phyloP scores from a whole-genome alignment of 495 filamentous ascomycete genomes.

The Penicillium arizonense region DNA sequence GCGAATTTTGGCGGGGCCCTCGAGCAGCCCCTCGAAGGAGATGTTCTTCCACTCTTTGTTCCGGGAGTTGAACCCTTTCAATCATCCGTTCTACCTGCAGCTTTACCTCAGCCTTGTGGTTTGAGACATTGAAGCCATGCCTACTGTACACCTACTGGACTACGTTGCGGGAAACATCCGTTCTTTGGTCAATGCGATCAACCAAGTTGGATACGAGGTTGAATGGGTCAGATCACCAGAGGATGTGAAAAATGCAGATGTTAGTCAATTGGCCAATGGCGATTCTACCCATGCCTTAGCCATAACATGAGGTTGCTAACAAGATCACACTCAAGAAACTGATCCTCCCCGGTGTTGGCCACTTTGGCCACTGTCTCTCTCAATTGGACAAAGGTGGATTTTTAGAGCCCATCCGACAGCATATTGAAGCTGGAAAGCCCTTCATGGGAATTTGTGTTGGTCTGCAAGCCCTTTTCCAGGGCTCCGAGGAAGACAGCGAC shows the following conservation, averaged over 20 bases:
- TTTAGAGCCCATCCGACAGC: conserved; percentile 70
- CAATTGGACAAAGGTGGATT: conserved; percentile 79
- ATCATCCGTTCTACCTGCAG: background rate
- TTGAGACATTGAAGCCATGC: conserved; percentile 53
- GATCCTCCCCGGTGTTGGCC: conserved; percentile 93
- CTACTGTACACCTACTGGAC: conserved; percentile 89
- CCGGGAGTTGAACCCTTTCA: background rate
- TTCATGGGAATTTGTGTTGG: conserved; percentile 99
- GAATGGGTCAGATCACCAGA: conserved; percentile 87
- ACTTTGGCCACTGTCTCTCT: conserved; percentile 92
- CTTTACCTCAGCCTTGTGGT: background rate
- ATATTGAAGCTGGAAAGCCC: conserved; percentile 84
- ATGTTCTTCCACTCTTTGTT: conserved; percentile 1
- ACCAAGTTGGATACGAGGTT: conserved; percentile 87
- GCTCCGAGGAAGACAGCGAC: conserved; percentile 72
- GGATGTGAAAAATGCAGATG: conserved; percentile 82
- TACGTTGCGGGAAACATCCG: conserved; percentile 87
- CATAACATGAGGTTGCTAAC: conserved; percentile 16
- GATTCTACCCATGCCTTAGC: background rate
- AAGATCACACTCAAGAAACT: conserved; percentile 56
- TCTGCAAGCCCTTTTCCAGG: conserved; percentile 82
- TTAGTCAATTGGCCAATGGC: conserved; percentile 35
- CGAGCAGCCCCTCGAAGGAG: conserved; percentile 6
- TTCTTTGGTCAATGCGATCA: conserved; percentile 94
- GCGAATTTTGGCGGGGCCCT: conserved; percentile 22